These are phyloP conservation scores for Beverwykella pulmonaria DNA, from an alignment of 495 filamentous ascomycete genomes.

Conservation along the genomic window DNA sequence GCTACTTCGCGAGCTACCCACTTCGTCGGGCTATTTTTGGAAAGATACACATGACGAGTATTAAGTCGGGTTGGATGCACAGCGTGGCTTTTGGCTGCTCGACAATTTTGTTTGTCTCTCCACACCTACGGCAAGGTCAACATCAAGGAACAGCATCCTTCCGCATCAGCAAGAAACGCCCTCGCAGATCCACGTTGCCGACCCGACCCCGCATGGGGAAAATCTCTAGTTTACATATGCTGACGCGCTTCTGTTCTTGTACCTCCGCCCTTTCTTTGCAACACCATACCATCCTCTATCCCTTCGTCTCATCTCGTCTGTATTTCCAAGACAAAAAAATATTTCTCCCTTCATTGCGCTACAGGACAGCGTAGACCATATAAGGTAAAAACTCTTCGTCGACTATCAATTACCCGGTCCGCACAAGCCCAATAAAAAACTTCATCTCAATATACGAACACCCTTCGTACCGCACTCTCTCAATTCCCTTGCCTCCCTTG, in stretches of 20 bases:
- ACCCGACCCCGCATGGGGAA: background rate
- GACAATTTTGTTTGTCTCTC: background rate
- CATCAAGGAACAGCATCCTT: background rate
- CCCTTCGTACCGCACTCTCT: background rate
- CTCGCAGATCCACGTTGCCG: background rate
- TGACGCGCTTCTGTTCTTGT: background rate
- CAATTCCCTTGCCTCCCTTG: background rate
- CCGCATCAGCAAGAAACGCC: background rate
- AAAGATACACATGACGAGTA: no score
- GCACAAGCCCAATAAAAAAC: background rate
- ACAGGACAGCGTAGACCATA: background rate
- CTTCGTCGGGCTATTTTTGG: no score
- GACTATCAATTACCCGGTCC: slow-evolving; percentile 17
- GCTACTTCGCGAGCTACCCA: no score
- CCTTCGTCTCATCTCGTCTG: background rate
- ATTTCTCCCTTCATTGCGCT: background rate
- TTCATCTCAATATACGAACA: background rate
- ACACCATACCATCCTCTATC: background rate
- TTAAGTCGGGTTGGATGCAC: no score
- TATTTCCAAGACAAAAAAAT: background rate
- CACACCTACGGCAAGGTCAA: background rate
- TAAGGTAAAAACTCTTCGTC: background rate
- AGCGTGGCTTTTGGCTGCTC: no score
- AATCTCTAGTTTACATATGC: background rate
- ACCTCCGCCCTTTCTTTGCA: background rate